Evolutionary conservation across 2,329 filamentous ascomycete species (phyloP), one percentile per base, ranked within the genome.

Genomic region (Xylariaceae sp.): DNA sequence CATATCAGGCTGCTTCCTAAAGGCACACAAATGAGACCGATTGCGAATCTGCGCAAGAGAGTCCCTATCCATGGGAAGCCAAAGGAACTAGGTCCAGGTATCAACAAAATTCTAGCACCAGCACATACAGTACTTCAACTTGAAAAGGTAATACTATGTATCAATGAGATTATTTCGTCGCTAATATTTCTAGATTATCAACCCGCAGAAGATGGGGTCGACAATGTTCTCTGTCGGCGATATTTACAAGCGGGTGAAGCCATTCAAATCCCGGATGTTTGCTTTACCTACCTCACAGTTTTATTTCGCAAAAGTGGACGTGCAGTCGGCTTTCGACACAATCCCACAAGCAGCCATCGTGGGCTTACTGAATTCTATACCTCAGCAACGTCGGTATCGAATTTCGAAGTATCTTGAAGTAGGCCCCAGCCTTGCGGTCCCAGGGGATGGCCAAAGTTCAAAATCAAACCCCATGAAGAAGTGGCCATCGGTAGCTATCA

Each of bases 301-400:
- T 1, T 98, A 90, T 74, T 96, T 98, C 74, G 93, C 88, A 58
- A 99, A 99, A 71, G 80, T 96, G 11, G 95, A 99, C 69, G 93
- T 99, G 17, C 85, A 91, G 70, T 87, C 91, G 2, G 96, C 94
- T 66, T 99, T 97, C 71, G 95, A 99, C 73, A 96, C 90, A 0
- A 97, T 99, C 40, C 95, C 95, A 0, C 95, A 98, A 71, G 75
- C 82, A 23, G 84, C 86, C 1, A 78, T 98, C 16, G 69, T 97
- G 29, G 71, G 79, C 21, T 78, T 98, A 23, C 82, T 96, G 61
- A 73, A 62, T 56, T 87, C 69, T 49, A 85, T 83, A 62, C 84
- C 73, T 61, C 77, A 76, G 11, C 77, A 89, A 55, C 74, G 80
- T 3, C 76, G 78, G 19, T 99, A 99, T 69, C 81, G 82, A 6